phyloP scores from a whole-genome alignment of 2,329 filamentous ascomycete species.

The Fusarium sacchari region DNA sequence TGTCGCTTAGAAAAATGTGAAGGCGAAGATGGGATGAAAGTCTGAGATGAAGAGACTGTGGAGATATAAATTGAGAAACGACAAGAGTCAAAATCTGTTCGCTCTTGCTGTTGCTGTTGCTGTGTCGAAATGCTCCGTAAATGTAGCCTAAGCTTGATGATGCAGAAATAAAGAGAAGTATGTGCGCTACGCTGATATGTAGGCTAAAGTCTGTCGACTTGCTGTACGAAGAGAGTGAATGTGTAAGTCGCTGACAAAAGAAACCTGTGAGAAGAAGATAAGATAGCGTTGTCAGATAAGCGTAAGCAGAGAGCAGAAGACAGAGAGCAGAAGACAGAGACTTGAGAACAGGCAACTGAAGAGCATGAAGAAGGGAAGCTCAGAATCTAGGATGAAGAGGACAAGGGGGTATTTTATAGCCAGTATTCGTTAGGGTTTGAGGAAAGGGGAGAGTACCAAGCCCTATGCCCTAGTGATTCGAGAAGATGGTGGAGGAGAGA shows the following conservation, averaged over 20 bases:
- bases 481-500: background rate
- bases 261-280: background rate
- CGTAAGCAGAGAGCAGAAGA: background rate
- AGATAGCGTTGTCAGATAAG: background rate
- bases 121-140: accelerated
- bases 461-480: background rate
- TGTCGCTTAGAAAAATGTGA: too few species aligned
- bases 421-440: background rate
- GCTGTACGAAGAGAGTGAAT: too few species aligned
- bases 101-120: background rate
- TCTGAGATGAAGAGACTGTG: background rate
- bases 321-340: background rate
- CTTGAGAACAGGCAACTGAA: background rate
- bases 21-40: background rate
- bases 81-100: background rate
- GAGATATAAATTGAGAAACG: accelerated
- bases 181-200: background rate
- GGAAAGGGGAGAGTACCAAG: background rate
- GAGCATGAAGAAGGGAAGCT: background rate
- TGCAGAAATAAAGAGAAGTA: background rate
- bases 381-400: background rate
- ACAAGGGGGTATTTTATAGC: background rate
- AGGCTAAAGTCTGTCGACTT: background rate
- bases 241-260: background rate
- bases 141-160: background rate